These are phyloP conservation scores for Gossypium anomalum DNA, from an alignment of 345 rosid species.

Conservation along the genomic window DNA sequence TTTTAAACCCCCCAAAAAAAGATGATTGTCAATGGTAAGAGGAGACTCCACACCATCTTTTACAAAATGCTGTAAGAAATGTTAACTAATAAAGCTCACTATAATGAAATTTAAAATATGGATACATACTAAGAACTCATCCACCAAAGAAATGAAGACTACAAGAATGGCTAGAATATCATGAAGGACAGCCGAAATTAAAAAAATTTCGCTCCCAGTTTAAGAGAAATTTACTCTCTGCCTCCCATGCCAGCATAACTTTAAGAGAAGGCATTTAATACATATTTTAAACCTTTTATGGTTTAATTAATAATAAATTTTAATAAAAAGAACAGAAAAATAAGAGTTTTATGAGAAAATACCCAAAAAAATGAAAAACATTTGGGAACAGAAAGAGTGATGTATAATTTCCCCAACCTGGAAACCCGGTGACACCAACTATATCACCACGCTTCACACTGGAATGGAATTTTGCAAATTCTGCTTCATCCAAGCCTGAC, in stretches of 20 bases:
- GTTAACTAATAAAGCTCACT: conserved; percentile 1
- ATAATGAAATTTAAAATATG: neutral
- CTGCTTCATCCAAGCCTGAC: conserved; percentile 70
- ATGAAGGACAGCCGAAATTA: neutral
- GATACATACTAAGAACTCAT: neutral
- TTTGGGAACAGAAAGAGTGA: neutral
- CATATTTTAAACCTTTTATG: neutral
- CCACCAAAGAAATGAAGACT: neutral
- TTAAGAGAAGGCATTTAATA: neutral
- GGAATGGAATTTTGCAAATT: conserved; percentile 62
- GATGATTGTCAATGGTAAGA: neutral
- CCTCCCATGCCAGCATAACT: neutral
- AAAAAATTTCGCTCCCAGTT: neutral
- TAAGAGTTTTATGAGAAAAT: neutral
- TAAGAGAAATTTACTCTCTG: neutral
- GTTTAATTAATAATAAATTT: neutral
- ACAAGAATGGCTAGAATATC: neutral
- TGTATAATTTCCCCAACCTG: conserved; percentile 50
- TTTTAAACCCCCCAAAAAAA: too few relatives aligned
- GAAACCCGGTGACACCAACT: conserved; percentile 88
- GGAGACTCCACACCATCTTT: neutral
- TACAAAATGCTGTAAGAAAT: neutral
- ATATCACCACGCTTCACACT: conserved; percentile 87
- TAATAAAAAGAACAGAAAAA: neutral
- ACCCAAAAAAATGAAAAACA: neutral